Conservation (phyloP, 768 basidiomycete genomes). For the Lentinula lateritia region DNA sequence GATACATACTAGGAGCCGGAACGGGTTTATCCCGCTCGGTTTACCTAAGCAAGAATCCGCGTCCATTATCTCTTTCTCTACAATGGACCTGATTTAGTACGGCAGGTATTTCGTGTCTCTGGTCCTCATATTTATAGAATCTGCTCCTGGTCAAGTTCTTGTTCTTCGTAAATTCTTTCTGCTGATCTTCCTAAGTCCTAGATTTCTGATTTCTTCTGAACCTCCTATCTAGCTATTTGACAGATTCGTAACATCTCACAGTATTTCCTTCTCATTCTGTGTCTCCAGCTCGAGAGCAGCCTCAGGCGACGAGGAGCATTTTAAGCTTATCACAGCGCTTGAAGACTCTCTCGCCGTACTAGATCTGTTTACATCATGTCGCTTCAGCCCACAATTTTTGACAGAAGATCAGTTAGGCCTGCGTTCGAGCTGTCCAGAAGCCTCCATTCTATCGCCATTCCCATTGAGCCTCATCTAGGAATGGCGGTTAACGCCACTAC, state of each 20-base stretch:
- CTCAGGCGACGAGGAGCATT: background rate
- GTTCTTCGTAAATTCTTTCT: background rate
- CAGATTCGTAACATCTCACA: background rate
- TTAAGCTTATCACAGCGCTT: background rate
- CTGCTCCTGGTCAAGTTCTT: background rate
- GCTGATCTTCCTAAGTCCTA: background rate
- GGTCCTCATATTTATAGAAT: background rate
- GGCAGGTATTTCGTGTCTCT: background rate
- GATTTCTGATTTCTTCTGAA: background rate
- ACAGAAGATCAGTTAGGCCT: conserved; percentile 5
- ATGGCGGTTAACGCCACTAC: background rate
- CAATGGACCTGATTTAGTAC: background rate
- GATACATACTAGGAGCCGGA: background rate
- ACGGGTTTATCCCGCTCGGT: background rate
- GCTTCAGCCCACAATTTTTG: conserved; percentile 6
- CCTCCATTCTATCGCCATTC: conserved; percentile 15
- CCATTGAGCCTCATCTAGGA: background rate
- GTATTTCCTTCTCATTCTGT: background rate
- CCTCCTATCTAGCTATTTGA: conserved; percentile 5
- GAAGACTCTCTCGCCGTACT: background rate
- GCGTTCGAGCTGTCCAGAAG: conserved; percentile 7
- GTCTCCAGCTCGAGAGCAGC: background rate
- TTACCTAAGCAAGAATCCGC: background rate
- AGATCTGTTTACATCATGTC: background rate
- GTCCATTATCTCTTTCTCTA: background rate